phyloP scores from a whole-genome alignment of 495 filamentous ascomycete genomes.

The Talaromyces liani region DNA sequence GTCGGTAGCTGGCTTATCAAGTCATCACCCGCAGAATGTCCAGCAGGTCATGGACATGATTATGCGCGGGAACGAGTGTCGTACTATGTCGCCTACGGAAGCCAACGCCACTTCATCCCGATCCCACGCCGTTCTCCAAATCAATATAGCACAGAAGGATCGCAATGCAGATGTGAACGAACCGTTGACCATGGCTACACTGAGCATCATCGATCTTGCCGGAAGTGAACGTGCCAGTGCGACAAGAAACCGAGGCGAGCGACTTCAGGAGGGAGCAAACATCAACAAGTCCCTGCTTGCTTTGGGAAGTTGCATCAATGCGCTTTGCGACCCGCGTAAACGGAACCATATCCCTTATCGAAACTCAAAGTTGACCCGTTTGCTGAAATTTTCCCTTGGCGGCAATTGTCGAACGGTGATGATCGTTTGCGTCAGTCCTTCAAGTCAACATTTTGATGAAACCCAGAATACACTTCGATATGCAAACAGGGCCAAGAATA shows the following conservation, averaged over 20 bases:
- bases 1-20: conserved; percentile 84
- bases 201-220: conserved; percentile 96
- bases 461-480: conserved; percentile 98
- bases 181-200: conserved; percentile 93
- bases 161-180: conserved; percentile 90
- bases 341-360: conserved; percentile 93
- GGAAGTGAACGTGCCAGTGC: conserved; percentile 95
- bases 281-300: conserved; percentile 98
- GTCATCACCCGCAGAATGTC: conserved; percentile 80
- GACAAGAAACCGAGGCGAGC: conserved; percentile 92
- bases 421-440: conserved; percentile 98
- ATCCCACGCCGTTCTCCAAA: conserved; percentile 97
- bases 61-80: conserved; percentile 83
- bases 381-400: conserved; percentile 94
- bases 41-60: conserved; percentile 99
- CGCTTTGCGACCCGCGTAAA: conserved; percentile 89
- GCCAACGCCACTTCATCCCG: conserved; percentile 97
- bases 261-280: conserved; percentile 89
- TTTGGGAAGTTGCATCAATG: conserved; percentile 96
- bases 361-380: conserved; percentile 92
- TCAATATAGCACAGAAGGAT: conserved; percentile 91
- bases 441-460: conserved; percentile 95
- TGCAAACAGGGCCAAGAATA: conserved; percentile 97
- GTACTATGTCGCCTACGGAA: conserved; percentile 94
- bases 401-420: conserved; percentile 99